Percentiles rank a stretch among this genome's conserved stretches.
Conservation (phyloP, 345 rosid species). For the Murraya paniculata region DNA sequence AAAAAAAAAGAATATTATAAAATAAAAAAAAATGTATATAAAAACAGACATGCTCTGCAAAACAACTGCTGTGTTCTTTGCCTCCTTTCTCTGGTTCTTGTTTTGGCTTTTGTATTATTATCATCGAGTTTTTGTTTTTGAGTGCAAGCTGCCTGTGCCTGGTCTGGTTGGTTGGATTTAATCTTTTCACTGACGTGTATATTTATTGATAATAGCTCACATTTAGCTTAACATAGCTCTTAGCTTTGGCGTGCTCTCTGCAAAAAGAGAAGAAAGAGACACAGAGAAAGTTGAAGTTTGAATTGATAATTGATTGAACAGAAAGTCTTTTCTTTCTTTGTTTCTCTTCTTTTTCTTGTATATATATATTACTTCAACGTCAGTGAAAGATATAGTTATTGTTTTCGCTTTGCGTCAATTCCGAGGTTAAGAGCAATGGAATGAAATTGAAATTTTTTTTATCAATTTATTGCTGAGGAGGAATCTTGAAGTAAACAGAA, state of each 20-base stretch:
- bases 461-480: neutral
- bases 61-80: constrained; percentile 35
- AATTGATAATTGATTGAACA: neutral
- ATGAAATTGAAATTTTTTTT: neutral
- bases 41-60: constrained; percentile 61
- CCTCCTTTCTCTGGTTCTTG: constrained; percentile 26
- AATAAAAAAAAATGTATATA: neutral
- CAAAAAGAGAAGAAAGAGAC: constrained; percentile 6
- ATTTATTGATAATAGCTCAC: neutral
- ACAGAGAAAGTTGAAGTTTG: neutral
- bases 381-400: constrained; percentile 12
- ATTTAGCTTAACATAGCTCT: neutral
- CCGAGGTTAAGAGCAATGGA: neutral
- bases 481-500: neutral
- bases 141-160: neutral
- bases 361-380: constrained; percentile 13
- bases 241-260: constrained; percentile 25
- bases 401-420: neutral
- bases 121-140: constrained; percentile 15
- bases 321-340: neutral
- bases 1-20: neutral
- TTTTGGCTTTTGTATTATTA: constrained; percentile 15
- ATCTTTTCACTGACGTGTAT: constrained; percentile 14
- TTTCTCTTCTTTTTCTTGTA: constrained; percentile 17
- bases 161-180: constrained; percentile 17